Conservation (phyloP, 2,329 filamentous ascomycete genomes). For the Fusarium hostae region DNA sequence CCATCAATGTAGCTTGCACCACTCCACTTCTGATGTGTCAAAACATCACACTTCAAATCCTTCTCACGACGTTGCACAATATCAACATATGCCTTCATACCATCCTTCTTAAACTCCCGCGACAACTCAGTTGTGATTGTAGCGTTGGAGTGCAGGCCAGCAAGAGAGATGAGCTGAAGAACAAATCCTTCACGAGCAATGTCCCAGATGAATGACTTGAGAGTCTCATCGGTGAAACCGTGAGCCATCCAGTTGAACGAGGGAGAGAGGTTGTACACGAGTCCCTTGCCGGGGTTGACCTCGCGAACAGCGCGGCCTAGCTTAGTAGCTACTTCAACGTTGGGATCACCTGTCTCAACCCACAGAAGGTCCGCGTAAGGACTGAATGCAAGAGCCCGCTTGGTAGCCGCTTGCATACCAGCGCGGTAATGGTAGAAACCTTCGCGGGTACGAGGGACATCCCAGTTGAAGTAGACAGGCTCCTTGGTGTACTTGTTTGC, state of each 20-base stretch:
- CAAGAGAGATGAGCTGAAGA: slow-evolving; percentile 73
- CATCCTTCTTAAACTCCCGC: slow-evolving; percentile 84
- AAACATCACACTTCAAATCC: slow-evolving; percentile 88
- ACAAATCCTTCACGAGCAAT: slow-evolving; percentile 87
- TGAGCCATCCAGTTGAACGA: slow-evolving; percentile 99
- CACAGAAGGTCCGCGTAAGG: slow-evolving; percentile 95
- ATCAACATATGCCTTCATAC: slow-evolving; percentile 98
- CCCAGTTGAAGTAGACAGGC: slow-evolving; percentile 86
- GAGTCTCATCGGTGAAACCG: slow-evolving; percentile 83
- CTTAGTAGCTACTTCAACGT: slow-evolving; percentile 77
- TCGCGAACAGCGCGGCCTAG: slow-evolving; percentile 82
- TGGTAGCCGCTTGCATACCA: slow-evolving; percentile 87
- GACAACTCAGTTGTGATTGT: slow-evolving; percentile 79
- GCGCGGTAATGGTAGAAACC: slow-evolving; percentile 92
- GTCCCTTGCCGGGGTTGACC: slow-evolving; percentile 79
- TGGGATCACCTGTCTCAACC: slow-evolving; percentile 95
- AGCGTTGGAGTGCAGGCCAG: slow-evolving; percentile 73
- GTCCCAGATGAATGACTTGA: slow-evolving; percentile 97
- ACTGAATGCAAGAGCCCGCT: slow-evolving; percentile 90
- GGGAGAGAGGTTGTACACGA: slow-evolving; percentile 96
- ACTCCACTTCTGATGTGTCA: slow-evolving; percentile 92
- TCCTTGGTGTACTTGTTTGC: slow-evolving; percentile 74
- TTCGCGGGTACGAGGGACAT: slow-evolving; percentile 91
- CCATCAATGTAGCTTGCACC: slow-evolving; percentile 81
- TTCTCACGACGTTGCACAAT: slow-evolving; percentile 90